Percentiles rank a stretch among this genome's conserved stretches.
Evolutionary conservation across 208 protist genomes (phyloP).

Genomic region (Leishmania braziliensis): DNA sequence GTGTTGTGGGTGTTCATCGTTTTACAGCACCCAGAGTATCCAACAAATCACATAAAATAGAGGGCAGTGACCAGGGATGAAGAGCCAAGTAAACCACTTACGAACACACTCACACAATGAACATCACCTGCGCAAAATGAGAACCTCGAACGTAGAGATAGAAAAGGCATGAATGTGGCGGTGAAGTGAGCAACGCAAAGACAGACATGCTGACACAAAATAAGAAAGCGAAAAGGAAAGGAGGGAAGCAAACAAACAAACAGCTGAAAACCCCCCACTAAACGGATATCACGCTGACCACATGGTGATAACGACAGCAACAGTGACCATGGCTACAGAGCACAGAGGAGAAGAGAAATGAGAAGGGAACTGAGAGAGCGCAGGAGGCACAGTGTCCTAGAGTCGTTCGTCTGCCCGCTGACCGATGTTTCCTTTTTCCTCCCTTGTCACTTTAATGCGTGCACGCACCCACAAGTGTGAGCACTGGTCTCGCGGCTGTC

Average conservation of each 20-base stretch:
- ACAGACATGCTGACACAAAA: background rate
- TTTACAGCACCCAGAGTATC: background rate
- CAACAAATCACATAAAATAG: background rate
- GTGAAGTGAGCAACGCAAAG: background rate
- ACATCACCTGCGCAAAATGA: background rate
- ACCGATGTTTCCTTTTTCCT: background rate
- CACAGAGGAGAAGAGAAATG: background rate
- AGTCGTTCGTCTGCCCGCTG: too few species aligned
- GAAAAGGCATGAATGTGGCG: background rate
- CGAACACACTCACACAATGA: background rate
- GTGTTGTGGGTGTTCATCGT: background rate
- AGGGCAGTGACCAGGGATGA: background rate
- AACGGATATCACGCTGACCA: background rate
- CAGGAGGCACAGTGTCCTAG: background rate
- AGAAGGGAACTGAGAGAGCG: background rate
- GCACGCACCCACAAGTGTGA: background rate
- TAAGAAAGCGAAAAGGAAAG: background rate
- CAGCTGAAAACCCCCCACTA: background rate
- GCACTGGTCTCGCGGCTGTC: background rate
- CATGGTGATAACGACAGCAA: background rate
- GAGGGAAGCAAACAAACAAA: background rate
- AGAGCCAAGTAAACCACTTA: background rate
- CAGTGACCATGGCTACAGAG: background rate
- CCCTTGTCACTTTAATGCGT: background rate
- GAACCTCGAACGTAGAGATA: background rate